Evolutionary conservation across 176 grass and related monocot species (phyloP).

Genomic region (Oropetium thomaeum): DNA sequence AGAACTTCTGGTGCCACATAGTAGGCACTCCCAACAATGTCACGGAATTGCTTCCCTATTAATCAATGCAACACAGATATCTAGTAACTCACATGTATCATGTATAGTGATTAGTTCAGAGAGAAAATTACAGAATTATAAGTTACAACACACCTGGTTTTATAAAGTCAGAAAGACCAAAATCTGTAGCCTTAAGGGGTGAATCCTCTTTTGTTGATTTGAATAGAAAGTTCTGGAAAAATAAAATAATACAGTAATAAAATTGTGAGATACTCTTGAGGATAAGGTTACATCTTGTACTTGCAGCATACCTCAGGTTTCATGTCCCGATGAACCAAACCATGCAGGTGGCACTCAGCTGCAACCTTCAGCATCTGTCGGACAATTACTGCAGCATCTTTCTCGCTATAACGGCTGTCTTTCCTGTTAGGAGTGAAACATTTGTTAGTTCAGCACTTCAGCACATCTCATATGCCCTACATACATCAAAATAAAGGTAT

Average conservation of each 20-base stretch:
- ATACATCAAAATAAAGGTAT: neutral
- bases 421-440: slow-evolving; percentile 49
- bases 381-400: slow-evolving; percentile 90
- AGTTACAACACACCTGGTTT: slow-evolving; percentile 65
- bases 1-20: slow-evolving; percentile 96
- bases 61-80: neutral
- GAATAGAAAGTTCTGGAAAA: slow-evolving; percentile 90
- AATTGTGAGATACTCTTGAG: slow-evolving; percentile 5
- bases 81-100: neutral
- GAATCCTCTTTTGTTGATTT: slow-evolving; percentile 80
- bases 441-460: neutral
- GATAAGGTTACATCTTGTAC: neutral
- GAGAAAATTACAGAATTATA: slow-evolving; percentile 13
- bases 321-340: slow-evolving; percentile 98
- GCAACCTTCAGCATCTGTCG: slow-evolving; percentile 99
- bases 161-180: slow-evolving; percentile 96
- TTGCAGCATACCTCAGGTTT: slow-evolving; percentile 82
- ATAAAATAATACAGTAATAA: slow-evolving; percentile 10
- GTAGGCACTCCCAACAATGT: slow-evolving; percentile 94
- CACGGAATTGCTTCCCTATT: slow-evolving; percentile 76
- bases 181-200: slow-evolving; percentile 92
- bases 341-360: slow-evolving; percentile 92
- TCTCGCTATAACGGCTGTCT: slow-evolving; percentile 92
- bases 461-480: slow-evolving; percentile 4
- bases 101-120: neutral